phyloP scores from a whole-genome alignment of 192 early-diverging fungal genomes.

The Podochytrium sp. region DNA sequence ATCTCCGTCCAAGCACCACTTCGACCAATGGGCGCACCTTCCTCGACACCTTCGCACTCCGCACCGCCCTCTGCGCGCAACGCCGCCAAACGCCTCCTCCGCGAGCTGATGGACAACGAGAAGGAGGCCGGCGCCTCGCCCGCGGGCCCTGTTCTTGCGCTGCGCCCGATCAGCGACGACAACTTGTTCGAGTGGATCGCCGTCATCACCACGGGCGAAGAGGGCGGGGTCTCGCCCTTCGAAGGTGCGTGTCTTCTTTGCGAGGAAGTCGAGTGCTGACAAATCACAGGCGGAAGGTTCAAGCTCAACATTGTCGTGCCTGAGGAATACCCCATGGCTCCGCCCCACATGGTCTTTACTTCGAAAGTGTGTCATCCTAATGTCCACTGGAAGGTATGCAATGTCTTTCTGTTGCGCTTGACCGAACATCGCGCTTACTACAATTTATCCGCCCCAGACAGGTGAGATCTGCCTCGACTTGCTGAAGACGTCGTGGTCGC shows the following conservation, averaged over 20 bases:
- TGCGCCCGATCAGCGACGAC: slow-evolving; percentile 69
- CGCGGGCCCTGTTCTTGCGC: slow-evolving; percentile 55
- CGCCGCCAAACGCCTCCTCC: too few relatives aligned
- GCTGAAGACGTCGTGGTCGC: slow-evolving; percentile 91
- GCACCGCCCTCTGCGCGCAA: too few relatives aligned
- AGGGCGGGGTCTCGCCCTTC: slow-evolving; percentile 59
- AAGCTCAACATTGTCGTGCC: slow-evolving; percentile 72
- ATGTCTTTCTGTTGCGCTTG: background rate
- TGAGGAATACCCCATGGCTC: slow-evolving; percentile 74
- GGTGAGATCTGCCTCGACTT: slow-evolving; percentile 98
- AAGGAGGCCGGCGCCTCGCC: too few relatives aligned
- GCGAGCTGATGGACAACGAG: too few relatives aligned
- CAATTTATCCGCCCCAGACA: slow-evolving; percentile 60
- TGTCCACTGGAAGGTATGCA: slow-evolving; percentile 83
- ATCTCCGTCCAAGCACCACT: too few relatives aligned
- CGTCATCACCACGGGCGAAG: slow-evolving; percentile 62
- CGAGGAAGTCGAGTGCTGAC: background rate
- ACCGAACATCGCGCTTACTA: background rate
- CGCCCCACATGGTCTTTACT: slow-evolving; percentile 74
- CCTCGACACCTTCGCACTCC: too few relatives aligned
- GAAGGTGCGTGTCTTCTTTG: slow-evolving; percentile 49
- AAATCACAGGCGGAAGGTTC: slow-evolving; percentile 65
- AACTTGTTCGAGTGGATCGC: slow-evolving; percentile 74
- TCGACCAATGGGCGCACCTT: too few relatives aligned
- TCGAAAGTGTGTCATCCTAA: slow-evolving; percentile 90